Conservation (phyloP, 2,329 filamentous ascomycete species). For the Dichotomopilus funicola region DNA sequence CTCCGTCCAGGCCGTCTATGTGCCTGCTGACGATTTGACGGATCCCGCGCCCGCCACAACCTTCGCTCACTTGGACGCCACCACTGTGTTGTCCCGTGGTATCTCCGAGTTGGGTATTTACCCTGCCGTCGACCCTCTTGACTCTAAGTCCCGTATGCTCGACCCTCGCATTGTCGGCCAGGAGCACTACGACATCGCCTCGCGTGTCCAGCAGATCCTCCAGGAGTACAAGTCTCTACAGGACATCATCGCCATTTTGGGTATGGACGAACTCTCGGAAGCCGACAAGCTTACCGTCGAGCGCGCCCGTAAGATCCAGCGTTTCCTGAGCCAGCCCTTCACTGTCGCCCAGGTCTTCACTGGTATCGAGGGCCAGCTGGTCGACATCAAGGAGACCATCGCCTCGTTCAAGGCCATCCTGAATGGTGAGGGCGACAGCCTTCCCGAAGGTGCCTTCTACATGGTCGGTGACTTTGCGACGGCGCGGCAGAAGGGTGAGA, state of each 20-base stretch:
- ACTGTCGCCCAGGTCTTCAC: constrained; percentile 78
- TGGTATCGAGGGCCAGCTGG: constrained; percentile 90
- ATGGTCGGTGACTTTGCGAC: constrained; percentile 97
- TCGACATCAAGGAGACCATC: constrained; percentile 98
- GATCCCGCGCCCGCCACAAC: constrained; percentile 98
- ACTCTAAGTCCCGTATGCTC: constrained; percentile 99
- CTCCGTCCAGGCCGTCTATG: constrained; percentile 99
- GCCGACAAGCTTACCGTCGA: constrained; percentile 99
- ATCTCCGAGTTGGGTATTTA: constrained; percentile 99
- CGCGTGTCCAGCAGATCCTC: constrained; percentile 96
- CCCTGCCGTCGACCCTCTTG: constrained; percentile 98
- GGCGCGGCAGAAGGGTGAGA: constrained; percentile 94
- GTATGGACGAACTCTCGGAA: constrained; percentile 99
- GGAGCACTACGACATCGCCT: constrained; percentile 94
- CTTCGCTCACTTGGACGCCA: constrained; percentile 99
- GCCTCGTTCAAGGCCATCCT: constrained; percentile 95
- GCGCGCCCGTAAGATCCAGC: constrained; percentile 99
- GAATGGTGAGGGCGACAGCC: constrained; percentile 86
- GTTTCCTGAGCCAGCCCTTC: constrained; percentile 99
- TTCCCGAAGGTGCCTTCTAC: constrained; percentile 93
- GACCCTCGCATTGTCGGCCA: constrained; percentile 97
- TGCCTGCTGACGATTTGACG: constrained; percentile 99
- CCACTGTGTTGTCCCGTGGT: constrained; percentile 99
- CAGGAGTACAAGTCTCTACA: constrained; percentile 99
- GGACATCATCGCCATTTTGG: constrained; percentile 99